These are phyloP conservation scores for Ilex paraguariensis DNA, from an alignment of 305 asterid species.

Conservation along the genomic window DNA sequence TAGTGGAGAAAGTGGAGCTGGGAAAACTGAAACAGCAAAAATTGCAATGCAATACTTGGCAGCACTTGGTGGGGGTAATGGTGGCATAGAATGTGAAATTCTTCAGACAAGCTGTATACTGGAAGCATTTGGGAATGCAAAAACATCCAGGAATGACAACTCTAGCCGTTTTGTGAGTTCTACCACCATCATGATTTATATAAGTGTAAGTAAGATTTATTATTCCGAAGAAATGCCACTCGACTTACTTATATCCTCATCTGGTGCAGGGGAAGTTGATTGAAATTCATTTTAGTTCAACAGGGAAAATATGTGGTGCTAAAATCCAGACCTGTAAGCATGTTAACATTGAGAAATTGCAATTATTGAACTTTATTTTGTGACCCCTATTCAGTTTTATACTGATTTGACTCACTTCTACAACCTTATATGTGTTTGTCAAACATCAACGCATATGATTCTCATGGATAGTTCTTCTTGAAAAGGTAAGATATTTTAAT, in stretches of 20 bases:
- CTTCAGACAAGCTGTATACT: conserved; percentile 74
- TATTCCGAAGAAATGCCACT: too few relatives aligned
- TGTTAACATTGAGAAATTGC: conserved; percentile 18
- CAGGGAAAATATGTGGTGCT: conserved; percentile 82
- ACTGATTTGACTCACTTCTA: conserved; percentile 18
- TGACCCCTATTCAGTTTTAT: conserved; percentile 14
- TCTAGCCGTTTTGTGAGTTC: conserved; percentile 96
- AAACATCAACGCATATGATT: conserved; percentile 10
- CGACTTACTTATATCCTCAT: too few relatives aligned
- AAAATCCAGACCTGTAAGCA: conserved; percentile 83
- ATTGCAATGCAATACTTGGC: conserved; percentile 78
- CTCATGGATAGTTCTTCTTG: conserved; percentile 40
- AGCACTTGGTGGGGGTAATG: conserved; percentile 59
- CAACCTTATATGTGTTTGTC: conserved; percentile 17
- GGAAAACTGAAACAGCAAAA: conserved; percentile 96
- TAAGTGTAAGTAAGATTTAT: too few relatives aligned
- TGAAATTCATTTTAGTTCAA: conserved; percentile 62
- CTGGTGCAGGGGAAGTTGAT: conserved; percentile 74
- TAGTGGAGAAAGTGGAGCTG: conserved; percentile 97
- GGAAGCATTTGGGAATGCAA: conserved; percentile 98
- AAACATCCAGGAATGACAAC: conserved; percentile 72
- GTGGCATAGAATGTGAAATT: conserved; percentile 63
- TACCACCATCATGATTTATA: not conserved
- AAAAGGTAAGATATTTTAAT: conserved; percentile 34
- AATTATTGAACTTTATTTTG: conserved; percentile 13